These are phyloP conservation scores for Calonectria fujianensis DNA, from an alignment of 2,329 filamentous ascomycete species.

Conservation along the genomic window DNA sequence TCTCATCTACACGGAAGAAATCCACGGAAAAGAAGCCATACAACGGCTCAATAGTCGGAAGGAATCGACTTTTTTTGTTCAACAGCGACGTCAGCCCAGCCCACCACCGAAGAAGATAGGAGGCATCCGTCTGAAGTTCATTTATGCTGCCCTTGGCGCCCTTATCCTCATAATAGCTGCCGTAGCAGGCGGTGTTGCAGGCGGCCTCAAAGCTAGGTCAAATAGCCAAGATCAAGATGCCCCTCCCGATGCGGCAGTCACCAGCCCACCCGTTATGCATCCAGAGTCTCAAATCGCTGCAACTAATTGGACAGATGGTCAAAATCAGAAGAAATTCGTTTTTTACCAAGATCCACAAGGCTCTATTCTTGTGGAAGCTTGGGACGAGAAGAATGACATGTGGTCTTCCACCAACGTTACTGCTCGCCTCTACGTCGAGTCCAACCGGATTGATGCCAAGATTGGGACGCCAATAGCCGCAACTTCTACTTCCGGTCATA, in stretches of 20 bases:
- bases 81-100: background rate
- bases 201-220: background rate
- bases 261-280: background rate
- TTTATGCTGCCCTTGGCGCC: background rate
- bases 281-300: constrained; percentile 1
- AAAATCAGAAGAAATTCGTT: background rate
- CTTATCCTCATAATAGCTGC: background rate
- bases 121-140: background rate
- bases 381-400: background rate
- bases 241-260: too few relatives aligned
- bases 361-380: background rate
- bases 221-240: too few relatives aligned
- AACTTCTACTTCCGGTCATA: background rate
- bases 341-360: constrained; percentile 12
- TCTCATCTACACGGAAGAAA: background rate
- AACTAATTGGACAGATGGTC: background rate
- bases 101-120: background rate
- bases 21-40: background rate
- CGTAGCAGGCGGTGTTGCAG: constrained; percentile 3
- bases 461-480: constrained; percentile 18
- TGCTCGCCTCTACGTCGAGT: background rate
- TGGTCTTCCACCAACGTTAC: constrained; percentile 9
- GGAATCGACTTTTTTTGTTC: background rate
- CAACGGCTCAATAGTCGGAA: background rate
- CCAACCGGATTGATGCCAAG: background rate